Base-by-base conservation (phyloP, 2,329 filamentous ascomycete genomes). In the Fonsecaea monophora region DNA sequence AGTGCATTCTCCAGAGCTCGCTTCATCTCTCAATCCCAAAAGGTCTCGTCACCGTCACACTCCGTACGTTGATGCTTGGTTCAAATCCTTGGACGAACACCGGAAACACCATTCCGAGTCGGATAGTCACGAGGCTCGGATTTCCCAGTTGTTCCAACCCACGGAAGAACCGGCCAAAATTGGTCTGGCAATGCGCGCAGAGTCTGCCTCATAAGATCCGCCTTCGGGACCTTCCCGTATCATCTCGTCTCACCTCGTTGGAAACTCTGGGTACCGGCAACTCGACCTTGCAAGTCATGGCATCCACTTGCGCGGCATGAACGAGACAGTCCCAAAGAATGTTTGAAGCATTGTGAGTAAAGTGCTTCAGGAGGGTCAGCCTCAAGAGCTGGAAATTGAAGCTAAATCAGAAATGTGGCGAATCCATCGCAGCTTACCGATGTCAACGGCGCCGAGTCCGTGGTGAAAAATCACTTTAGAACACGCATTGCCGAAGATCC, bases 1-100 rank as follows among this genome's bases (percentile, higher is more conserved):
- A 42, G 13, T 35, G 42, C 56, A 25, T 45, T 18, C 37, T 59
- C 56, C 32, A 45, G 56, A 37, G 45, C 37, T 59, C 56, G 8
- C 56, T 18, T 45, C 37, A 59, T 30, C 30, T 18, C 56, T 59
- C 34, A 15, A 18, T 45, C 9, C 30, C 37, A 37, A n/a, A 45
- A 59, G 18, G 3, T 18, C 18, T 59, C 21, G 21, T 21, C 21
- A 21, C 21, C 30, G 37, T 59, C 37, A 45, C 37, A 25, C n/a
- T 18, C 8, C 40, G 18, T 7, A 45, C 1, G n/a, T 45, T 9
- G 40, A 45, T 5, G 40, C 4, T 45, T 45, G 40, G 40, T n/a
- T 45, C 40, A 6, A 5, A 45, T 45, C 40, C 5, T 45, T 45
- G n/a, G 40, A 45, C n/a, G 15, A 45, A n/a, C 15, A 18, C 40